phyloP scores from a whole-genome alignment of 768 basidiomycete genomes.

The Boletus patriciae region DNA sequence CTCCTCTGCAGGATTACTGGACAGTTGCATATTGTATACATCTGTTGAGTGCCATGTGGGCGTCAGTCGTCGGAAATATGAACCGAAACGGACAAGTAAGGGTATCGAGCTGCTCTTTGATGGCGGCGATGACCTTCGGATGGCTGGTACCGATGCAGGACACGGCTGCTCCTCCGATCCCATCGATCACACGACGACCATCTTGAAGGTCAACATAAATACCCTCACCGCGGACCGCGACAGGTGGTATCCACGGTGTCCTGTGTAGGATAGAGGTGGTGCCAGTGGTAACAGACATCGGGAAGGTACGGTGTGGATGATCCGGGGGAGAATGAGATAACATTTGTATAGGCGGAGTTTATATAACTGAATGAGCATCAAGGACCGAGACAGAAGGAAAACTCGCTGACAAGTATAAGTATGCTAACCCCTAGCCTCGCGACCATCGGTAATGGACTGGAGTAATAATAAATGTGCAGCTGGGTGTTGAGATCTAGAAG shows the following conservation, averaged over 20 bases:
- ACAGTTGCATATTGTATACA: slow-evolving; percentile 84
- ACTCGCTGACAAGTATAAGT: background rate
- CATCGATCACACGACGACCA: slow-evolving; percentile 71
- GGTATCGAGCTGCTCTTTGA: slow-evolving; percentile 79
- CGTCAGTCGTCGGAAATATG: background rate
- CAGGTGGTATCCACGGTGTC: slow-evolving; percentile 71
- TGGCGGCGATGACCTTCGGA: slow-evolving; percentile 66
- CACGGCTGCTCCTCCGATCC: slow-evolving; percentile 84
- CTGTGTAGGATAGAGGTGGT: slow-evolving; percentile 57
- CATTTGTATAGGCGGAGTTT: background rate
- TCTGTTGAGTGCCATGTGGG: slow-evolving; percentile 42
- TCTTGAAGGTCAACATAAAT: slow-evolving; percentile 71
- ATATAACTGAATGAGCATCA: background rate
- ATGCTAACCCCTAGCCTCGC: background rate
- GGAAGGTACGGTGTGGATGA: background rate
- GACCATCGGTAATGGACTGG: too few species aligned
- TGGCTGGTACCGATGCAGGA: slow-evolving; percentile 74
- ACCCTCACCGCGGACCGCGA: slow-evolving; percentile 65
- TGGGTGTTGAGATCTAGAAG: background rate
- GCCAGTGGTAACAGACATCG: slow-evolving; percentile 19
- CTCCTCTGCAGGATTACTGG: slow-evolving; percentile 78
- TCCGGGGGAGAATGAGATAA: background rate
- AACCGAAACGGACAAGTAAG: slow-evolving; percentile 58
- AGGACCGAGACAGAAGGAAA: background rate
- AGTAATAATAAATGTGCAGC: background rate